phyloP scores from a whole-genome alignment of 331 rosid species.

The Rosa hybrid region DNA sequence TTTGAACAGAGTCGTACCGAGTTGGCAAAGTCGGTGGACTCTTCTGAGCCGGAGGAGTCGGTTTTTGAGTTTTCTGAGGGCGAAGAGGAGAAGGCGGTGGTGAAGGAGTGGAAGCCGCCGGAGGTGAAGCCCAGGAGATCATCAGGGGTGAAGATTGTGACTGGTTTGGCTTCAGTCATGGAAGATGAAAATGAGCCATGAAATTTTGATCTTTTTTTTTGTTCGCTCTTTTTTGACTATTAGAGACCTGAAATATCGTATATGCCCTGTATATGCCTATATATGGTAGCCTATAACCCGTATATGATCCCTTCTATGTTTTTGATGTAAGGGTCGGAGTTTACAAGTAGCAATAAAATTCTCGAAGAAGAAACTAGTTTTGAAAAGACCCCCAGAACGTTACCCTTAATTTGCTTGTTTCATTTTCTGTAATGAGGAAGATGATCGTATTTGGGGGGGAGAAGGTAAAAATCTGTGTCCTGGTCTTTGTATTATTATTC shows the following conservation, averaged over 20 bases:
- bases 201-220: constrained; percentile 41
- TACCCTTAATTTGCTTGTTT: not conserved
- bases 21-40: not conserved
- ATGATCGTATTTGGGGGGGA: not conserved
- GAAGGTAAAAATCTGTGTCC: not conserved
- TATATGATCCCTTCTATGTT: constrained; percentile 45
- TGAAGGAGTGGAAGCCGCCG: constrained; percentile 57
- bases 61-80: constrained; percentile 26
- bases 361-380: constrained; percentile 7
- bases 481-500: not conserved
- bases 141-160: constrained; percentile 48
- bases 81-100: constrained; percentile 30
- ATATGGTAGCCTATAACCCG: constrained; percentile 26
- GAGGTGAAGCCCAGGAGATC: constrained; percentile 58
- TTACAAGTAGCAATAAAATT: constrained; percentile 46
- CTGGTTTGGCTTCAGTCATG: constrained; percentile 75
- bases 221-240: not conserved
- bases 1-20: not conserved
- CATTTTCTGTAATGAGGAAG: not conserved
- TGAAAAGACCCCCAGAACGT: not conserved
- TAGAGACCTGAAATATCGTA: constrained; percentile 14
- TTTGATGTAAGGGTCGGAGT: constrained; percentile 59
- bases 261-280: constrained; percentile 31
- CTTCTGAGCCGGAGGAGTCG: constrained; percentile 25
- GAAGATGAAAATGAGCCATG: constrained; percentile 46